phyloP scores from a whole-genome alignment of 1,284 basidiomycete genomes.

The Rhodotorula glutinis region DNA sequence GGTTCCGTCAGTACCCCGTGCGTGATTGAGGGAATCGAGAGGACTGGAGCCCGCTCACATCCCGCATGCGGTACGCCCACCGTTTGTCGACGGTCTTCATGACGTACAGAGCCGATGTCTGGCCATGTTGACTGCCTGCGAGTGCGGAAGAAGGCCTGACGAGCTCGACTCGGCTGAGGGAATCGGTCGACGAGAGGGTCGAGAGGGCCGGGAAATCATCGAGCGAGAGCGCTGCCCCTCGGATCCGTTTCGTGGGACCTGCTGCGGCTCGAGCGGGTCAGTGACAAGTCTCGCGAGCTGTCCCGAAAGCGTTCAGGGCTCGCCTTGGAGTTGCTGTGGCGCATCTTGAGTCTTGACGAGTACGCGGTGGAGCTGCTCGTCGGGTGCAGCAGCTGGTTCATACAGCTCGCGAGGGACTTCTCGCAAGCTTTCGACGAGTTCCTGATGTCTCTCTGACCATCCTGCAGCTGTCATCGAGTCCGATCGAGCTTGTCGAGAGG shows the following conservation, averaged over 20 bases:
- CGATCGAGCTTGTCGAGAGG: neutral
- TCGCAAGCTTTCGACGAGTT: neutral
- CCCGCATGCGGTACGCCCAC: slow-evolving; percentile 36
- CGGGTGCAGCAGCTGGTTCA: neutral
- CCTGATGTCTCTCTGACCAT: slow-evolving; percentile 2
- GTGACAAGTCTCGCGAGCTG: neutral
- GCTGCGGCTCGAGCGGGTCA: neutral
- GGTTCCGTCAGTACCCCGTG: neutral
- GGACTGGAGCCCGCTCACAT: slow-evolving; percentile 5
- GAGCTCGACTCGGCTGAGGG: slow-evolving; percentile 27
- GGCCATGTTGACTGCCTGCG: accelerated
- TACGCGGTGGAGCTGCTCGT: slow-evolving; percentile 20
- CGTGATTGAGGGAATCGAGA: neutral
- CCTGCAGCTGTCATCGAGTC: neutral
- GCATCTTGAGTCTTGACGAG: slow-evolving; percentile 5
- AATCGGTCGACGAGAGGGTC: slow-evolving; percentile 22
- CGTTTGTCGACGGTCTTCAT: slow-evolving; percentile 32
- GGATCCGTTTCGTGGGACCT: slow-evolving; percentile 1
- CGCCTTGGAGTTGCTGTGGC: neutral
- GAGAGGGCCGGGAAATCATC: slow-evolving; percentile 25
- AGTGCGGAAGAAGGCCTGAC: slow-evolving; percentile 9
- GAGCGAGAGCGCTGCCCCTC: slow-evolving; percentile 4
- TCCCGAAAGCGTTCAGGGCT: neutral
- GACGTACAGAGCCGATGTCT: neutral
- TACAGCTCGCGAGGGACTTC: neutral